Evolutionary conservation across 192 early-diverging fungal genomes (phyloP), one percentile per base, ranked within the genome.

Genomic region (Haplosporangium gracile): DNA sequence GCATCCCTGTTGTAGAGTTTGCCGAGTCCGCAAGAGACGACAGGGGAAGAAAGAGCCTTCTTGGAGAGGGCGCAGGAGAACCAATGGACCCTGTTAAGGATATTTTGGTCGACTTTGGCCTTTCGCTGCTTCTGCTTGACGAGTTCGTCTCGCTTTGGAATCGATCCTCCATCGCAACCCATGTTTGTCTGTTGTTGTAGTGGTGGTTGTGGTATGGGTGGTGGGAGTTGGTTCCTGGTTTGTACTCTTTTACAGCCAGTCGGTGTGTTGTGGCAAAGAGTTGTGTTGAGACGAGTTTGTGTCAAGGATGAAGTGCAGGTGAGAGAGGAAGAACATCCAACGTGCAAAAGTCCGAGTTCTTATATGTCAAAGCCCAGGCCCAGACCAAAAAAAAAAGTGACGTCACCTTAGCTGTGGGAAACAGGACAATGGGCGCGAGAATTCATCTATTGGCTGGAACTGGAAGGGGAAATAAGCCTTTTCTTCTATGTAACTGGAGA

Each of bases 101-200:
- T 84, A 63, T 88, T 88, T n/a, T 93, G 92, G 89, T 97, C 95
- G 26, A 91, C 91, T 40, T 90, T 91, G 77, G 93, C 91, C 13
- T 89, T 88, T 45, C 92, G 92, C 76, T 94, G 89, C 74, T 95
- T 96, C 76, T 94, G 93, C 88, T 95, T 97, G 75, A 97, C 95
- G 38, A 97, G 92, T 79, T 97, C 97, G 78, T 94, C 91, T 39
- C 97, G 89, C 83, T 93, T 93, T 60, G 96, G 97, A 88, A 97
- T 97, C n/a, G 93, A 94, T 68, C 97, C 96, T 80, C 96, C 97
- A 86, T 97, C 97, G 83, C 95, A 93, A 87, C 95, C 93, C 94
- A 95, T 95, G 36, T 49, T 51, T 81, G 70, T 65, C 29, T 29
- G 60, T 22, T 65, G 26, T 65, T 65, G 9, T 29, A 42, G 40